Base-by-base conservation (phyloP, 208 protist genomes). In the Phytomonas francai region DNA sequence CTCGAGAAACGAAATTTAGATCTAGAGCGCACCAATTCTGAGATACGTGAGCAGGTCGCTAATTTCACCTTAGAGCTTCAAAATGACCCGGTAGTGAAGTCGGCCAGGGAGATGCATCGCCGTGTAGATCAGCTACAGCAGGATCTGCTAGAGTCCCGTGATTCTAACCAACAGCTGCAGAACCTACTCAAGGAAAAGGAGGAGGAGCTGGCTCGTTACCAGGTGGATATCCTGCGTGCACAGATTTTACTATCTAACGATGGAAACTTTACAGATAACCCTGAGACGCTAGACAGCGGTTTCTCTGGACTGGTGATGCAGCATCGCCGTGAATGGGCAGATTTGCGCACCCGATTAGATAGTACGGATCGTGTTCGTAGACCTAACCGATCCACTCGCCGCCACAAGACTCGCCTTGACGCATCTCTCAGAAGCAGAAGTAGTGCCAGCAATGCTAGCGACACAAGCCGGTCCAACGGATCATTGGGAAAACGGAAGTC, bases 41-140 rank as follows among this genome's bases (percentile, higher is more conserved):
- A 81, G 70, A 85, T 96, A 59, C 81, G 85, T 0, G 72, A 84
- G 51, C 90, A 96, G 71, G 83, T 96, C 9, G 73, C 84, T 30
- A 81, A 78, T 71, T 96, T 96, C 74, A 87, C 90, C n/a, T 69
- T 84, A 33, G 90, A 96, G 71, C 74, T 96, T 63, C 85, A 93
- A 63, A 93, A 90, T 67, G 90, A 96, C 65, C 90, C 90, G 8
- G 73, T 84, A 2, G 49, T 96, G 32, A 83, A 82, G 42, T 71
- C 73, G 5, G 90, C 90, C n/a, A 87, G 81, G 61, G 88, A 90
- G 77, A 87, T 78, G 51, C 84, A 89, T 70, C 79, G 77, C 34
- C 75, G 79, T 19, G 71, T 86, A 56, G 68, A 79, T 39, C 74
- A 71, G 74, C 66, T 93, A 61, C 84, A 96, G 77, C 76, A 83